Evolutionary conservation across 345 rosid species (phyloP).

Genomic region (Hibiscus mutabilis): DNA sequence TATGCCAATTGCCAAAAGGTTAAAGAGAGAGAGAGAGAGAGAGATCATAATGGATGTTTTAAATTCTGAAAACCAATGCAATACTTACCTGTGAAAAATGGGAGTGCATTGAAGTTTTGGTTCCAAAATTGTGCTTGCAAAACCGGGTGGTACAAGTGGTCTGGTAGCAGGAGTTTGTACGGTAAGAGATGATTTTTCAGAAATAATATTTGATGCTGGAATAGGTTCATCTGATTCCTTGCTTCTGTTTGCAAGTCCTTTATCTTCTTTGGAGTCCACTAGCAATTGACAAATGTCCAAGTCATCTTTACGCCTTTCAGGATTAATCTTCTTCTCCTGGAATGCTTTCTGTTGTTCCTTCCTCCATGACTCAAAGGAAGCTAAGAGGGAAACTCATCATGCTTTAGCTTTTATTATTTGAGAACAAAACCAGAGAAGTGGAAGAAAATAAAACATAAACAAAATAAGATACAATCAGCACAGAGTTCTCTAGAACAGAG

Average conservation of each 20-base stretch:
- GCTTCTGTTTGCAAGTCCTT: conserved; percentile 32
- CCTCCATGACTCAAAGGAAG: conserved; percentile 90
- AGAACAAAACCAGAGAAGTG: conserved; percentile 14
- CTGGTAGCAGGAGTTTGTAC: conserved; percentile 54
- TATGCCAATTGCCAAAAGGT: not conserved
- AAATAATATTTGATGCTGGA: conserved; percentile 22
- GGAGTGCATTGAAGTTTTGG: conserved; percentile 34
- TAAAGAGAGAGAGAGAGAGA: too few species aligned
- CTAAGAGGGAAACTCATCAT: conserved; percentile 34
- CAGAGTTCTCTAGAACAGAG: conserved; percentile 10
- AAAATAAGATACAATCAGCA: conserved; percentile 4
- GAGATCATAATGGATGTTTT: not conserved
- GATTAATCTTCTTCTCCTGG: conserved; percentile 64
- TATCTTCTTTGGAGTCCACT: conserved; percentile 60
- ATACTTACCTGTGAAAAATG: conserved; percentile 43
- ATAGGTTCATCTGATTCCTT: conserved; percentile 30
- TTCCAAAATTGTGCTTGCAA: conserved; percentile 44
- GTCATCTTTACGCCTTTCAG: conserved; percentile 47
- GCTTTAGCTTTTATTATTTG: conserved; percentile 16
- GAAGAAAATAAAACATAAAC: conserved; percentile 1
- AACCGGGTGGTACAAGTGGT: conserved; percentile 99
- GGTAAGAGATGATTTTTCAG: conserved; percentile 35
- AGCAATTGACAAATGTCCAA: conserved; percentile 57
- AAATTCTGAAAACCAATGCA: not conserved
- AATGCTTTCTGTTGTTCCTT: conserved; percentile 84